Conservation (phyloP, 352 stramenopile genomes). For the Peronospora destructor region DNA sequence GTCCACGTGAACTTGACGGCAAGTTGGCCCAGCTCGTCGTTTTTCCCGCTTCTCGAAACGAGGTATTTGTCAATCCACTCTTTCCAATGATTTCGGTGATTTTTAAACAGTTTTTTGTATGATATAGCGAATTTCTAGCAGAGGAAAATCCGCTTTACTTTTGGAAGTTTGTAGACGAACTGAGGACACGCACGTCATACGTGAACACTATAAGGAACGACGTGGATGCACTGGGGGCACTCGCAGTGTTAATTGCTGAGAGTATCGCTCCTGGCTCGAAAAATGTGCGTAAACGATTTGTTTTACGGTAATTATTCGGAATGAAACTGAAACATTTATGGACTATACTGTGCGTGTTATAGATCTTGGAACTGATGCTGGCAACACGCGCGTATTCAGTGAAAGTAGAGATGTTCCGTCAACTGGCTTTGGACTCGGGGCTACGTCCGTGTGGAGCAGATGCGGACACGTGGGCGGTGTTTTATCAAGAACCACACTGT, state of each 20-base stretch:
- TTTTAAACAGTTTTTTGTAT: constrained; percentile 4
- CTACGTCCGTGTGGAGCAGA: constrained; percentile 46
- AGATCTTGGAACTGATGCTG: constrained; percentile 78
- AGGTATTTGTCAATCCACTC: constrained; percentile 23
- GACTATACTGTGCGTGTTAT: constrained; percentile 2
- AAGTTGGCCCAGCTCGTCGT: constrained; percentile 51
- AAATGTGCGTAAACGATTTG: constrained; percentile 34
- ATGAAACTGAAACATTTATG: too few relatives aligned
- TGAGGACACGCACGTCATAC: constrained; percentile 29
- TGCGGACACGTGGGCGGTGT: constrained; percentile 57
- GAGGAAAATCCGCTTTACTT: constrained; percentile 75
- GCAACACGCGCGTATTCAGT: constrained; percentile 71
- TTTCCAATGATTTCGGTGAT: not conserved
- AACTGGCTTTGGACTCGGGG: constrained; percentile 68
- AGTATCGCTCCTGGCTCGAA: constrained; percentile 53
- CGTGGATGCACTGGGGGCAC: constrained; percentile 40
- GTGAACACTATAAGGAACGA: constrained; percentile 33
- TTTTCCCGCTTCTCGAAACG: constrained; percentile 51
- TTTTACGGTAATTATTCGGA: too few relatives aligned
- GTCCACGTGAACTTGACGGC: constrained; percentile 54
- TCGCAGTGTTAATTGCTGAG: constrained; percentile 50
- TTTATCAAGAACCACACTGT: constrained; percentile 63
- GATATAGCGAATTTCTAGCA: constrained; percentile 65
- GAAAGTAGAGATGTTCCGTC: constrained; percentile 79
- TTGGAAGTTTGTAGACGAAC: constrained; percentile 61